Base-by-base conservation (phyloP, 2,329 filamentous ascomycete species). In the Fusarium phyllophilum region DNA sequence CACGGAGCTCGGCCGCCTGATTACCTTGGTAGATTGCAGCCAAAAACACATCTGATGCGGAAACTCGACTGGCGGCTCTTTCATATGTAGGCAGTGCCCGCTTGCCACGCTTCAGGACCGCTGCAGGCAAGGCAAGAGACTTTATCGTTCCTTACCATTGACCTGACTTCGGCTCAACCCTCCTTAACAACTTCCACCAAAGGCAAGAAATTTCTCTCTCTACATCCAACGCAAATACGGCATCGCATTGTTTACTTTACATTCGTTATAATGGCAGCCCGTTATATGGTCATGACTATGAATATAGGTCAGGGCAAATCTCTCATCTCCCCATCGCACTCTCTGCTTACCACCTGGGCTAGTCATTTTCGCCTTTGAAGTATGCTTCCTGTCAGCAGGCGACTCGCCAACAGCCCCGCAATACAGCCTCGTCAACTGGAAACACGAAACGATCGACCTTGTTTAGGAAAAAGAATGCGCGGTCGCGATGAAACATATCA, bases 301-400 rank as follows among this genome's bases (percentile, higher is more conserved):
- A 75, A 75, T 38, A 33, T 75, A 4, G 59, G 73, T 75, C 54
- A 3, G 20, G 6, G 1, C 6, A 29, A 8, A 8, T 49, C 2
- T 52, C n/a, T 14, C 17, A 8, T 15, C 6, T 15, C n/a, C 22
- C 15, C 22, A 10, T 7, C 6, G 12, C 15, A 4, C 12, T 24
- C 49, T 15, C 18, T 26, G 2, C 49, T 52, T 36, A 52, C 9
- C 13, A 36, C 15, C 31, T 8, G 31, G 2, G 13, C 18, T 12
- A 75, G 73, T 71, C 24, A 46, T 75, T 15, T 36, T 75, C 24
- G 72, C 74, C 17, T 52, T 76, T 12, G 68, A 72, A 5, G 62
- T 75, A 13, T 76, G 72, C 42, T 63, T 76, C 26, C 61, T 76
- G 1, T 54, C 69, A 14, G 74, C 74, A 18, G 75, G 74, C 17